Conservation (phyloP, 1,284 basidiomycete genomes). For the Sanghuangporus baumii region DNA sequence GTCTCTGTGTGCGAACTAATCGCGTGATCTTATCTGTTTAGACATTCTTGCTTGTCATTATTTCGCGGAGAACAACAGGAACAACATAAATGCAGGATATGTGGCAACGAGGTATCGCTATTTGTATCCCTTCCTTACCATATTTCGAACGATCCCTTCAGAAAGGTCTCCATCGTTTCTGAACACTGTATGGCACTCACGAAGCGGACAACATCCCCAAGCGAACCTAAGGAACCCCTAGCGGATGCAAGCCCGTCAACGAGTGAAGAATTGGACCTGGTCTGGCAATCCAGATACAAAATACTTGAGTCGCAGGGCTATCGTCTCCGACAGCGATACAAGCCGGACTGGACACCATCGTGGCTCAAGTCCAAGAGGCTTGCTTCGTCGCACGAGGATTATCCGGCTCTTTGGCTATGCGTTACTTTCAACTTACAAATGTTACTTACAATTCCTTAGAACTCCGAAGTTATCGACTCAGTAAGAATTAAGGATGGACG, state of each 20-base stretch:
- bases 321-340: not conserved
- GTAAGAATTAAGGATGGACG: not conserved
- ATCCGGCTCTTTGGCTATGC: not conserved
- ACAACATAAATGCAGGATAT: too few relatives aligned
- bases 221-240: too few relatives aligned
- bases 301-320: not conserved
- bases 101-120: too few relatives aligned
- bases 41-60: too few relatives aligned
- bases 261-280: not conserved
- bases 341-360: slow-evolving; percentile 20
- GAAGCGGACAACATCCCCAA: too few relatives aligned
- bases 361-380: slow-evolving; percentile 17
- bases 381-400: slow-evolving; percentile 20
- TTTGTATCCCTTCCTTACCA: too few relatives aligned
- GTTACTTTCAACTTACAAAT: not conserved
- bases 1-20: too few relatives aligned
- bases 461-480: not conserved
- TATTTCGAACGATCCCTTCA: too few relatives aligned
- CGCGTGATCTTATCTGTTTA: too few relatives aligned
- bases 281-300: slow-evolving; percentile 1
- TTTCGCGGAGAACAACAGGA: too few relatives aligned
- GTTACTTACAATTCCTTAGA: not conserved
- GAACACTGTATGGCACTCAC: too few relatives aligned
- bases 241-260: not conserved
- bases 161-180: too few relatives aligned